phyloP scores from a whole-genome alignment of 2,329 filamentous ascomycete species.

The Ceratocystis harringtonii region DNA sequence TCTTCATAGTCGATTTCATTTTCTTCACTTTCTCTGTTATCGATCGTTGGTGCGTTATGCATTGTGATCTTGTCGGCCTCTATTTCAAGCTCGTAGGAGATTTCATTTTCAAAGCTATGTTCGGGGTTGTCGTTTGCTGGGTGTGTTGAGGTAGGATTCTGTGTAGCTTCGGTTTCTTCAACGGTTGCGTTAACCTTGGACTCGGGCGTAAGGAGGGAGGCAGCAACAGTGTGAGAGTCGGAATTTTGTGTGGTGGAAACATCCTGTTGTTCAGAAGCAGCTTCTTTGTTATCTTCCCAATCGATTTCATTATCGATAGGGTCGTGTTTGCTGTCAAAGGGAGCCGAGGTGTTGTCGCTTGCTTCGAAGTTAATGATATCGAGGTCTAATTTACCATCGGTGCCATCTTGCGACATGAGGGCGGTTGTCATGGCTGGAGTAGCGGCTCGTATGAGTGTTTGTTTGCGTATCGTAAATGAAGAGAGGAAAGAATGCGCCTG shows the following conservation, averaged over 20 bases:
- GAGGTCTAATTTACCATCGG: constrained; percentile 22
- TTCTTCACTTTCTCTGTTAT: constrained; percentile 4
- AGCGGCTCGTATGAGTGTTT: background rate
- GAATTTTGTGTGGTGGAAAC: background rate
- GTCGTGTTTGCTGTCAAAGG: constrained; percentile 1
- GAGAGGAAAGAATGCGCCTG: background rate
- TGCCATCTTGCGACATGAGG: constrained; percentile 19
- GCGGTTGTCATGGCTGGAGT: constrained; percentile 16
- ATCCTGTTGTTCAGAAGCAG: background rate
- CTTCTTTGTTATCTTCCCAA: constrained; percentile 14
- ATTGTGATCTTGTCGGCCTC: background rate
- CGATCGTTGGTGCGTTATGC: constrained; percentile 1
- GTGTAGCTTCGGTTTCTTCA: background rate
- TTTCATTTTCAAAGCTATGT: constrained; percentile 2
- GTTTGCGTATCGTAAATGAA: background rate
- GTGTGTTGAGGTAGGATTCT: background rate
- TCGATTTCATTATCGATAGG: constrained; percentile 15
- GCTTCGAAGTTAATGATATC: constrained; percentile 28
- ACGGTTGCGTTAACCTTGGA: background rate
- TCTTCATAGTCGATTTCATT: constrained; percentile 19
- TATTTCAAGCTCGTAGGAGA: constrained; percentile 15
- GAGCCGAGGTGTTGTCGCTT: constrained; percentile 18
- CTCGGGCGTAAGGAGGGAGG: background rate
- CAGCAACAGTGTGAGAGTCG: background rate
- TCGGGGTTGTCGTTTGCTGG: background rate